phyloP scores from a whole-genome alignment of 2,329 filamentous ascomycete genomes.

The Talaromyces sp. region DNA sequence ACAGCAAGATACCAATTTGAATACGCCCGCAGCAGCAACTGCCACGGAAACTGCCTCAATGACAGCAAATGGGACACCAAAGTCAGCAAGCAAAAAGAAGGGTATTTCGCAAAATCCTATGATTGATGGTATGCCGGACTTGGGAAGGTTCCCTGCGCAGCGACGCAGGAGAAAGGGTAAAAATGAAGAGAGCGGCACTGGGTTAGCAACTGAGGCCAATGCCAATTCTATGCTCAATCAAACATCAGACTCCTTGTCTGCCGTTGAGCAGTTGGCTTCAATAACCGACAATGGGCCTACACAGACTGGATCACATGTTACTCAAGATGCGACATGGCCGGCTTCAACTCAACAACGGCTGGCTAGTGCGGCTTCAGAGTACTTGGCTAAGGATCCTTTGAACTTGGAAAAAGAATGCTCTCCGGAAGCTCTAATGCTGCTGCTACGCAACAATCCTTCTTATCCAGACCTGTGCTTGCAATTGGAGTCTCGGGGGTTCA shows the following conservation, averaged over 20 bases:
- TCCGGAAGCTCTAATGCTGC: constrained; percentile 36
- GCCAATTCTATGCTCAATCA: constrained; percentile 7
- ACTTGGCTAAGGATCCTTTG: constrained; percentile 37
- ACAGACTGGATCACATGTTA: not conserved
- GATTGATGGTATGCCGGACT: constrained; percentile 4
- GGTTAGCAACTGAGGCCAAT: not conserved
- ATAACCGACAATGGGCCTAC: not conserved
- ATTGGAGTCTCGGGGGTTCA: constrained; percentile 46
- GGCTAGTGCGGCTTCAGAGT: constrained; percentile 46
- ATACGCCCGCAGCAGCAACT: not conserved
- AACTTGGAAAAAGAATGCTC: constrained; percentile 39
- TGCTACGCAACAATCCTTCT: constrained; percentile 51
- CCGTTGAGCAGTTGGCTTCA: not conserved
- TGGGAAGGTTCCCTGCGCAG: constrained; percentile 11
- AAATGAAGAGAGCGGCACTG: not conserved
- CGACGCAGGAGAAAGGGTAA: constrained; percentile 4
- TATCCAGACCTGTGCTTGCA: constrained; percentile 53
- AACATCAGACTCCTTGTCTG: not conserved
- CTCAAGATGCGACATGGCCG: constrained; percentile 45
- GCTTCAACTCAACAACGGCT: constrained; percentile 42
- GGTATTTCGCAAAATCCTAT: not conserved
- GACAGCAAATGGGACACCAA: not conserved
- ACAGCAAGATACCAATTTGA: not conserved
- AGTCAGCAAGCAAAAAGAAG: not conserved
- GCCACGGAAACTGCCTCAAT: not conserved